Evolutionary conservation across 495 filamentous ascomycete species (phyloP).

Genomic region (Aspergillus nidulans): DNA sequence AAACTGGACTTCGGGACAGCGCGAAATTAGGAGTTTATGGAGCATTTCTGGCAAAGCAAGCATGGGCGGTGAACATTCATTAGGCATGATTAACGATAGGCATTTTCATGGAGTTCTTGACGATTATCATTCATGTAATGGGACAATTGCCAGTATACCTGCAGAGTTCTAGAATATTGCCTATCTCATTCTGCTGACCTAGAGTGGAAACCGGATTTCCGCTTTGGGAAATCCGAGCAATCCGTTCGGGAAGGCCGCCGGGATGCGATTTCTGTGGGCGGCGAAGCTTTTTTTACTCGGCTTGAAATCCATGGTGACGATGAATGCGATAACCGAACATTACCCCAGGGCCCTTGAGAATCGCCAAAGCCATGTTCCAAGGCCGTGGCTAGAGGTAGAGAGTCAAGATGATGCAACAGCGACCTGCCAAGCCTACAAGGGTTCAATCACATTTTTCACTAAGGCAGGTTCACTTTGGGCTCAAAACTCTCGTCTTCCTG

Average conservation of each 20-base stretch:
- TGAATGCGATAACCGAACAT: too few species aligned
- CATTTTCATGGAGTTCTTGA: neutral
- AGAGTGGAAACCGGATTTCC: too few species aligned
- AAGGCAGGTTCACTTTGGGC: neutral
- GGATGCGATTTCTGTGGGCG: too few species aligned
- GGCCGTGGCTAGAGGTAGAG: too few species aligned
- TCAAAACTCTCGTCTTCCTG: too few species aligned
- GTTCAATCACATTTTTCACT: neutral
- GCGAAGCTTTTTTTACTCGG: too few species aligned
- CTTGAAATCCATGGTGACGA: neutral
- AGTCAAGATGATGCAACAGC: neutral
- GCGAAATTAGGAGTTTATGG: neutral
- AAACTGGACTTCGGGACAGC: slow-evolving; percentile 70
- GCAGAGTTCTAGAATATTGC: neutral
- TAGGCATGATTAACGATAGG: neutral
- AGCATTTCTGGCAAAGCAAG: neutral
- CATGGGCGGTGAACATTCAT: neutral
- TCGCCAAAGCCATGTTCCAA: too few species aligned
- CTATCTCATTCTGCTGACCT: too few species aligned
- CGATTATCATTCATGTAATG: neutral
- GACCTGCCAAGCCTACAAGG: neutral
- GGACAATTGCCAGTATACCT: neutral
- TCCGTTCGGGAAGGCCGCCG: too few species aligned
- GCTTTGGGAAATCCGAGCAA: neutral
- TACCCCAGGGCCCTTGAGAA: too few species aligned